Base-by-base conservation (phyloP, 2,329 filamentous ascomycete species). In the Ophiostoma triangulosporum region DNA sequence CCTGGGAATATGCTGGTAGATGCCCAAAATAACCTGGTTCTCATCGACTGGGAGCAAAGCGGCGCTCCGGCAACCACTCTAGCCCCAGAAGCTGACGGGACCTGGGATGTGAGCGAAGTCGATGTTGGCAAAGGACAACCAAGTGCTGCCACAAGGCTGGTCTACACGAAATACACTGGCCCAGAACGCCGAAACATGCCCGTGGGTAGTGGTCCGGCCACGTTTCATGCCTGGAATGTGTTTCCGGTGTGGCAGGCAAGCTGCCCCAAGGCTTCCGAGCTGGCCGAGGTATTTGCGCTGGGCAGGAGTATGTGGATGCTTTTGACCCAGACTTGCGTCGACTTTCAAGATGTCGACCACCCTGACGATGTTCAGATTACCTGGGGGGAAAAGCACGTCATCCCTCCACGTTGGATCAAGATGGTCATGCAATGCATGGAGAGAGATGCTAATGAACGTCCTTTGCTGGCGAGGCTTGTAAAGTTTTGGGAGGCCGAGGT, bases 261-360 rank as follows among this genome's bases (percentile, higher is more conserved):
- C n/a, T 56, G 51, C 33, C 59, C 59, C 1, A 26, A 29, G n/a
- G 60, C 59, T 7, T 20, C 57, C 4, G 55, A 60, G 51, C 52
- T 57, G n/a, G 60, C 60, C 9, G 60, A 62, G 27, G 59, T 61
- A 1, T 61, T 58, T 53, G 57, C 54, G 14, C 50, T 62, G 14
- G 59, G 60, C 14, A 50, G 59, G 50, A 58, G 52, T 6, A 57
- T 59, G 57, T 61, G 60, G 60, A 60, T 60, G 56, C 54, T 62
- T 9, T 51, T 61, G 12, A 46, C 55, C 31, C 57, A 60, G 32
- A 40, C 51, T 1, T 27, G 27, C 4, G 33, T 17, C 1, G 52
- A 50, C 6, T 54, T 59, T 43, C 52, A 59, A 0, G 45, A 54
- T 1, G 17, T 59, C 27, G 32, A 53, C 17, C 53, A 55, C 46